Conservation (phyloP, 2,329 filamentous ascomycete species). For the Paradendryphiella salina region DNA sequence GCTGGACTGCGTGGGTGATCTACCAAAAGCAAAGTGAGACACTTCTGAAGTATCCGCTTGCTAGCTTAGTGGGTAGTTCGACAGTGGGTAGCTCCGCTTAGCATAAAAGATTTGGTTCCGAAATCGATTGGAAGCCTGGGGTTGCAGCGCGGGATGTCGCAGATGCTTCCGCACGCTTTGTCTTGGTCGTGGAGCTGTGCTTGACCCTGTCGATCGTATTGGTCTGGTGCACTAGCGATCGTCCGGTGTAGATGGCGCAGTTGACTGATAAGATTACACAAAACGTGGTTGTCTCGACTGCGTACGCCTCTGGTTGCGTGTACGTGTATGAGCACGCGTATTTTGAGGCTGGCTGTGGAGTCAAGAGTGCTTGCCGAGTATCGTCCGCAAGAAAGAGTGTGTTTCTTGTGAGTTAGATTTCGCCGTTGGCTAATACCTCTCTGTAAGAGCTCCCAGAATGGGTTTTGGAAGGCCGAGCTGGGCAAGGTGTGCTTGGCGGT, state of each 20-base stretch:
- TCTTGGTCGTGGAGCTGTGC: constrained; percentile 27
- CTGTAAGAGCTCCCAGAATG: constrained; percentile 21
- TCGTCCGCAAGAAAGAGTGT: constrained; percentile 17
- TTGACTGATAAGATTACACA: constrained; percentile 7
- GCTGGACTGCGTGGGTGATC: constrained; percentile 19
- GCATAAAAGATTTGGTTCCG: constrained; percentile 14
- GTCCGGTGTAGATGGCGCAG: constrained; percentile 22
- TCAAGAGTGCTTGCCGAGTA: constrained; percentile 31
- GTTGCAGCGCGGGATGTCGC: constrained; percentile 41
- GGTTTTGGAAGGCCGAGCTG: constrained; percentile 32
- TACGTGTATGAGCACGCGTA: constrained; percentile 15
- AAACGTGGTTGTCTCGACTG: constrained; percentile 27
- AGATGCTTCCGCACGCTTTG: constrained; percentile 26
- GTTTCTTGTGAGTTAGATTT: constrained; percentile 26
- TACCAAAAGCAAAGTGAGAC: constrained; percentile 16
- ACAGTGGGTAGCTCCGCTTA: constrained; percentile 8
- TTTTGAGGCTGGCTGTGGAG: constrained; percentile 24
- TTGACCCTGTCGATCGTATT: constrained; percentile 21
- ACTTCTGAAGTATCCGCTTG: constrained; percentile 8
- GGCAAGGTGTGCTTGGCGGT: constrained; percentile 25
- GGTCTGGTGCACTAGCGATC: constrained; percentile 20
- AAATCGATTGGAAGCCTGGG: constrained; percentile 18
- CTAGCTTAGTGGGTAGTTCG: constrained; percentile 6
- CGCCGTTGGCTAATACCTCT: constrained; percentile 20
- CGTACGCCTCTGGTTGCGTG: constrained; percentile 24